These are phyloP conservation scores for Fusarium buxicola DNA, from an alignment of 2,329 filamentous ascomycete species.

Conservation along the genomic window DNA sequence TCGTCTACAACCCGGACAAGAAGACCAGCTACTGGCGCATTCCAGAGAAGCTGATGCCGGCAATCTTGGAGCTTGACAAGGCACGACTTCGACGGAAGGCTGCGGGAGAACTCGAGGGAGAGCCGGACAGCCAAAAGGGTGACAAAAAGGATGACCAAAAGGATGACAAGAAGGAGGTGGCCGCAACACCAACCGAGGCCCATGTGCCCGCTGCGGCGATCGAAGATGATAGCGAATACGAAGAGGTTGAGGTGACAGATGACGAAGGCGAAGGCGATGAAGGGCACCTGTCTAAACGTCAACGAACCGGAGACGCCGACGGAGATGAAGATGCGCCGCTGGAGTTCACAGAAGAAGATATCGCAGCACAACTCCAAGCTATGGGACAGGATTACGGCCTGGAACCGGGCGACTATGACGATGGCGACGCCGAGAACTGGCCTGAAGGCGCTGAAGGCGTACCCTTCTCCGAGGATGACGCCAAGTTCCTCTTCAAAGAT, in stretches of 20 bases:
- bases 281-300: conserved; percentile 70
- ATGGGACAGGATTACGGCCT: conserved; percentile 90
- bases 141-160: conserved; percentile 16
- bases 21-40: conserved; percentile 96
- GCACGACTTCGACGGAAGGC: conserved; percentile 73
- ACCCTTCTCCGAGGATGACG: conserved; percentile 79
- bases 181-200: background rate
- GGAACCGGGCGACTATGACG: conserved; percentile 81
- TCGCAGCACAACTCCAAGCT: conserved; percentile 88
- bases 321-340: conserved; percentile 65
- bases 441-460: conserved; percentile 79
- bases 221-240: conserved; percentile 75
- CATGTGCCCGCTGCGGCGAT: conserved; percentile 21
- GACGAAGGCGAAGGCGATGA: conserved; percentile 58
- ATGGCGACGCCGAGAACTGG: conserved; percentile 69
- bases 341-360: conserved; percentile 94
- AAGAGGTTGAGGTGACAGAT: conserved; percentile 73
- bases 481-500: conserved; percentile 82
- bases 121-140: conserved; percentile 13
- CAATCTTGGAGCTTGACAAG: conserved; percentile 78
- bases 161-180: conserved; percentile 12
- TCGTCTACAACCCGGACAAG: conserved; percentile 88
- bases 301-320: conserved; percentile 69
- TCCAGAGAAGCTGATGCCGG: conserved; percentile 85
- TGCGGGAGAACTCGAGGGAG: conserved; percentile 46